A percentile compares a stretch with the other conserved stretches of the same genome.
Conservation (phyloP, 805 yeast genomes). For the Cyberlindnera meyerae region DNA sequence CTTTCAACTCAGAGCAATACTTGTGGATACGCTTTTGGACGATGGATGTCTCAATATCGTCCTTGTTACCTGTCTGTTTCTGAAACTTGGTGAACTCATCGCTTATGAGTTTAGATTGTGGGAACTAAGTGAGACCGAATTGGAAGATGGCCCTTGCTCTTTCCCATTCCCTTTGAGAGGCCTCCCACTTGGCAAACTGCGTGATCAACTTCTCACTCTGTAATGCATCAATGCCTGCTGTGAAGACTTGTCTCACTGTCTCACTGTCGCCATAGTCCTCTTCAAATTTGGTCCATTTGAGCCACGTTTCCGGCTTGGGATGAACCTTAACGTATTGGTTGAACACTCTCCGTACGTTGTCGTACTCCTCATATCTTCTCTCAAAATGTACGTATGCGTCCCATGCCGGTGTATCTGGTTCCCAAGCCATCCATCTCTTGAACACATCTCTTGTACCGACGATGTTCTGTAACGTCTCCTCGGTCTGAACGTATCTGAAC, state of each 20-base stretch:
- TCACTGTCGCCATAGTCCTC: slow-evolving; percentile 41
- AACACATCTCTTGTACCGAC: slow-evolving; percentile 60
- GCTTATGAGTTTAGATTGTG: slow-evolving; percentile 36
- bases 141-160: slow-evolving; percentile 56
- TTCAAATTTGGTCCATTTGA: slow-evolving; percentile 73
- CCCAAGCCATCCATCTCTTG: slow-evolving; percentile 78
- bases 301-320: slow-evolving; percentile 59
- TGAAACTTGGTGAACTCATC: slow-evolving; percentile 42
- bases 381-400: slow-evolving; percentile 70
- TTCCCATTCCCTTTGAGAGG: slow-evolving; percentile 51
- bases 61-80: slow-evolving; percentile 54
- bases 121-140: slow-evolving; percentile 44
- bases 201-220: slow-evolving; percentile 33
- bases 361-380: slow-evolving; percentile 53
- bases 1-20: slow-evolving; percentile 45
- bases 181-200: slow-evolving; percentile 72
- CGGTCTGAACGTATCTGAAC: slow-evolving; percentile 78
- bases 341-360: slow-evolving; percentile 55
- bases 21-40: slow-evolving; percentile 47
- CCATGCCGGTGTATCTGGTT: slow-evolving; percentile 68
- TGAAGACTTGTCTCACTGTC: slow-evolving; percentile 57
- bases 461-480: slow-evolving; percentile 68
- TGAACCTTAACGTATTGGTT: slow-evolving; percentile 49
- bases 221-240: slow-evolving; percentile 58
- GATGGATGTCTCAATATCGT: slow-evolving; percentile 49